A percentile compares a stretch with the other conserved stretches of the same genome.
Conservation (phyloP, 192 early-diverging fungal species). For the Podila verticillata region DNA sequence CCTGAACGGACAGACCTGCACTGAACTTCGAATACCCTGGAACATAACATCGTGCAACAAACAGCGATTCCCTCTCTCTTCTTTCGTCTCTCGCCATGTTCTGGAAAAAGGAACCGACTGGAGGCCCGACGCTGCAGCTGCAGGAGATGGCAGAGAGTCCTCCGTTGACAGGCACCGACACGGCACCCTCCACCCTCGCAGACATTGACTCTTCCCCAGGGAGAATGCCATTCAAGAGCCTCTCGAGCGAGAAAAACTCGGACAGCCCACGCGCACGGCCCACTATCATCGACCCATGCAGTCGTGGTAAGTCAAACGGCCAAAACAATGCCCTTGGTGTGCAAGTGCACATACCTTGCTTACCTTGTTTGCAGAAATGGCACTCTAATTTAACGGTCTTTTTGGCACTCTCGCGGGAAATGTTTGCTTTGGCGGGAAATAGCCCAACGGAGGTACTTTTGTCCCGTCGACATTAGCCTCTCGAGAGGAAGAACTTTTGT, state of each 20-base stretch:
- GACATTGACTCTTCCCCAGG: neutral
- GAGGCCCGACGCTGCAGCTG: slow-evolving; percentile 12
- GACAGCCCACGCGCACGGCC: neutral
- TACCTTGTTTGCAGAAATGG: neutral
- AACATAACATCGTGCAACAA: too few relatives aligned
- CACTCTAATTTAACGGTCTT: too few relatives aligned
- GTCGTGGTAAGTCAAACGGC: neutral
- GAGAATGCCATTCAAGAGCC: neutral
- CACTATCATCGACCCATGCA: slow-evolving; percentile 5
- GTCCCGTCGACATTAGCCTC: neutral
- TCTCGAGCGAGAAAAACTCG: neutral
- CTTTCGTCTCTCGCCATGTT: slow-evolving; percentile 6
- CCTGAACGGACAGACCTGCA: too few relatives aligned
- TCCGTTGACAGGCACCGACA: neutral
- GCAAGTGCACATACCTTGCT: neutral
- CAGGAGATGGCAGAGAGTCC: slow-evolving; percentile 10
- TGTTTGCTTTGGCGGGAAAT: neutral
- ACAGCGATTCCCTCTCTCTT: neutral
- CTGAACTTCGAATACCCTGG: too few relatives aligned
- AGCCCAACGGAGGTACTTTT: slow-evolving; percentile 20
- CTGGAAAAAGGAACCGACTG: slow-evolving; percentile 7
- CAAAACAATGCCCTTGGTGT: neutral
- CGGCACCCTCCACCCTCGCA: neutral
- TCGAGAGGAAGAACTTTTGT: neutral
- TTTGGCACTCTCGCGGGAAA: too few relatives aligned